Percentiles rank a stretch among this genome's conserved stretches.
Conservation (phyloP, 78 protist genomes). For the Chrysochromulina tobinii region DNA sequence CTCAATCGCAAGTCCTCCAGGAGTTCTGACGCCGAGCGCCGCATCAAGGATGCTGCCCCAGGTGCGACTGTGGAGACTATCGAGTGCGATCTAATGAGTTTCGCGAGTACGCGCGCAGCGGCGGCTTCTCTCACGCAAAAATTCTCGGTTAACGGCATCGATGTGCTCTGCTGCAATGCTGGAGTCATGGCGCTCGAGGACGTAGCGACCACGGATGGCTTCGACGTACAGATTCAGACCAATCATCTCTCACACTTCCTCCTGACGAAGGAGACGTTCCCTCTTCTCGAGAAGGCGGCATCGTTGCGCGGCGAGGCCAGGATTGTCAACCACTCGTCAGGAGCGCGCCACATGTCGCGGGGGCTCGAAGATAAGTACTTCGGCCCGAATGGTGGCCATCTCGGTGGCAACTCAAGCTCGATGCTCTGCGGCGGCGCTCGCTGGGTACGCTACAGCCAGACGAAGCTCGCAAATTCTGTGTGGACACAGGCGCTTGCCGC, state of each 20-base stretch:
- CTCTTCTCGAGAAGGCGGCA: constrained; percentile 43
- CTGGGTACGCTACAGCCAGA: constrained; percentile 48
- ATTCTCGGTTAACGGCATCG: neutral
- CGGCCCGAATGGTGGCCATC: neutral
- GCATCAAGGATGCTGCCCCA: too few relatives aligned
- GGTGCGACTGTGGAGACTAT: too few relatives aligned
- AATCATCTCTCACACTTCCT: constrained; percentile 60
- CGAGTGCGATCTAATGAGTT: neutral
- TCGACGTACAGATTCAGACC: constrained; percentile 49
- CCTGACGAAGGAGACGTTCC: constrained; percentile 25
- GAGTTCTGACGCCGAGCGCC: too few relatives aligned
- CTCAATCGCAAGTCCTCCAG: constrained; percentile 19
- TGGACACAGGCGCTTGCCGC: constrained; percentile 40
- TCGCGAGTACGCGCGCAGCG: constrained; percentile 30
- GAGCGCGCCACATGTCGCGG: neutral
- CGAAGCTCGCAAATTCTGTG: constrained; percentile 57
- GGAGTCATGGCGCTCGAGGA: constrained; percentile 45
- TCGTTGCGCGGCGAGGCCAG: constrained; percentile 44
- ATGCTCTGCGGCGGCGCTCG: neutral
- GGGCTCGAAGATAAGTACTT: neutral
- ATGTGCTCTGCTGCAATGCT: constrained; percentile 53
- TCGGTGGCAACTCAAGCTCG: neutral
- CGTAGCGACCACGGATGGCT: constrained; percentile 36
- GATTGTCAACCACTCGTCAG: constrained; percentile 37
- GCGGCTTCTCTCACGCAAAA: neutral